Evolutionary conservation across 176 grass and related monocot genomes (phyloP).

Genomic region (Dendrocalamus sinicus): DNA sequence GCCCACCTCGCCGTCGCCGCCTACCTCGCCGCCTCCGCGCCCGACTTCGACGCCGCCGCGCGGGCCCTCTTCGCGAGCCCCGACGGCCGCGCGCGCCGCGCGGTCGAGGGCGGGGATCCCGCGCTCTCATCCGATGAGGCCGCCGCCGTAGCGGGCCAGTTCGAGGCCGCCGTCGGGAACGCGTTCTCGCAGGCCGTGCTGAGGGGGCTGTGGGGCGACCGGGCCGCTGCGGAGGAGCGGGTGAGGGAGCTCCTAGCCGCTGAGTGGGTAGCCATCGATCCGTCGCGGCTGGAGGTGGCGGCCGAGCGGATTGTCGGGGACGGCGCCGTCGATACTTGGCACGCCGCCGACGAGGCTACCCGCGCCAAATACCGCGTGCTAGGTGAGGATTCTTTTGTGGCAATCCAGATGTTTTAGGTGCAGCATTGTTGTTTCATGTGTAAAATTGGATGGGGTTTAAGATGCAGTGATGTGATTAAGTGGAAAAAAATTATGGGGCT

Average conservation of each 20-base stretch:
- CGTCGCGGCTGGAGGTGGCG: conserved; percentile 42
- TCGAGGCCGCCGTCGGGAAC: no score
- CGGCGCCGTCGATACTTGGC: conserved; percentile 37
- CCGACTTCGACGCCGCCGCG: no score
- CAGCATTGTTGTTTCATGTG: neutral
- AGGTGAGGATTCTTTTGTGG: conserved; percentile 40
- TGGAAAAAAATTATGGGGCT: neutral
- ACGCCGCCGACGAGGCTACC: neutral
- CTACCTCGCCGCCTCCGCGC: no score
- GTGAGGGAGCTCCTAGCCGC: conserved; percentile 44
- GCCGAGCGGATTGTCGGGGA: conserved; percentile 48
- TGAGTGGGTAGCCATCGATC: conserved; percentile 48
- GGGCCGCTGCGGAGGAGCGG: conserved; percentile 28
- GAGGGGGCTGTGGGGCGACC: conserved; percentile 22
- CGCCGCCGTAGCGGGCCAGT: no score
- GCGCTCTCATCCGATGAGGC: no score
- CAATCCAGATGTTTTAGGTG: neutral
- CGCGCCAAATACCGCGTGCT: conserved; percentile 27
- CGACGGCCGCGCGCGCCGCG: no score
- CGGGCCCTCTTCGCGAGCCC: no score
- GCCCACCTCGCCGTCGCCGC: no score
- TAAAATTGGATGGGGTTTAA: neutral
- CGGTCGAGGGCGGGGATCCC: no score
- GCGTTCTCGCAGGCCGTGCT: conserved; percentile 35
- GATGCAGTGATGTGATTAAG: neutral